Conservation (phyloP, 2,329 filamentous ascomycete genomes). For the Colletotrichum filicis region DNA sequence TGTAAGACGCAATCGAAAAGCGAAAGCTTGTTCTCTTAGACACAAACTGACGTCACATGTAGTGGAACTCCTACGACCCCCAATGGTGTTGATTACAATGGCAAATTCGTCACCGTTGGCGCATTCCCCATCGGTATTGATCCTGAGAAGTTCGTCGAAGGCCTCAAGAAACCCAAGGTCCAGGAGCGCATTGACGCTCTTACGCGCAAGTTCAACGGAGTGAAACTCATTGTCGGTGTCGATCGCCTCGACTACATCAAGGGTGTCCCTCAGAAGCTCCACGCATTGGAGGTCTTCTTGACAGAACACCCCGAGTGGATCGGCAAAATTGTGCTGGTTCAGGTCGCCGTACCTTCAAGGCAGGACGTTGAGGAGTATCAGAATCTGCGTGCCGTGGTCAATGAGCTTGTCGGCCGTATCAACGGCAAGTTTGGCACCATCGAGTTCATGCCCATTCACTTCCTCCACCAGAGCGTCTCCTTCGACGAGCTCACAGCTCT, state of each 20-base stretch:
- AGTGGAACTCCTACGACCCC: constrained; percentile 82
- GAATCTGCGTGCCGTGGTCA: constrained; percentile 93
- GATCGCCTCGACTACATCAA: constrained; percentile 99
- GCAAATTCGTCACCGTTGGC: constrained; percentile 88
- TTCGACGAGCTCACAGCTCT: constrained; percentile 96
- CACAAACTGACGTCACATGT: neutral
- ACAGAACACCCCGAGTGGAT: constrained; percentile 99
- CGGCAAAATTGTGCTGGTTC: constrained; percentile 94
- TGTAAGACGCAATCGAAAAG: constrained; percentile 60
- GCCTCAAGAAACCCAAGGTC: constrained; percentile 85
- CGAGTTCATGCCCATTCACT: constrained; percentile 99
- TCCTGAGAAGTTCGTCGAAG: constrained; percentile 94
- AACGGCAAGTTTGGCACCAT: constrained; percentile 97
- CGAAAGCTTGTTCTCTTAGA: neutral
- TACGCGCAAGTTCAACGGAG: constrained; percentile 91
- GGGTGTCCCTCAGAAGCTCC: constrained; percentile 96
- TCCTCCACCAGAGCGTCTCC: constrained; percentile 94
- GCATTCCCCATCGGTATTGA: constrained; percentile 99
- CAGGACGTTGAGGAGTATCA: constrained; percentile 99
- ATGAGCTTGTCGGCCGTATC: constrained; percentile 95
- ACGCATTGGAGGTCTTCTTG: constrained; percentile 95
- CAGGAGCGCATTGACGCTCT: constrained; percentile 87
- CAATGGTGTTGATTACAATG: constrained; percentile 91
- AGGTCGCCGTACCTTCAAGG: constrained; percentile 93
- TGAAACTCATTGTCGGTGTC: constrained; percentile 96